Evolutionary conservation across 75 land plant genomes (phyloP).

Genomic region (Selaginella moellendorffii): DNA sequence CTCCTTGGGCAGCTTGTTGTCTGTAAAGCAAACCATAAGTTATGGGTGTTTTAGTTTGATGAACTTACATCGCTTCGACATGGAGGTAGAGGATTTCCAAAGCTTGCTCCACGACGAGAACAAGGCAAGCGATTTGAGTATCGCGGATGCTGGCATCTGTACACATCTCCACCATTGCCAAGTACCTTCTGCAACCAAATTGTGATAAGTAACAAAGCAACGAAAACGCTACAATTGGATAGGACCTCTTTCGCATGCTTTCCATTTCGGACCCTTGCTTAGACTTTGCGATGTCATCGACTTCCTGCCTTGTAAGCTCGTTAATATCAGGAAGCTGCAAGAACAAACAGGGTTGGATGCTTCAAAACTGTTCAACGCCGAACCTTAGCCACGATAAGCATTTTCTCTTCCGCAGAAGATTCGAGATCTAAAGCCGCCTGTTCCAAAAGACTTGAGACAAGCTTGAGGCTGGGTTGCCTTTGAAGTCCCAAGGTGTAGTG

Average conservation of each 20-base stretch:
- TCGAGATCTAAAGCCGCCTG: constrained; percentile 42
- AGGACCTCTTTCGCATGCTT: constrained; percentile 64
- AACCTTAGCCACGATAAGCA: constrained; percentile 67
- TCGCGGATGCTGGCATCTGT: constrained; percentile 65
- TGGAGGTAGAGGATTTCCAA: constrained; percentile 60
- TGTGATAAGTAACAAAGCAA: no score
- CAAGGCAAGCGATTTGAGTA: constrained; percentile 34
- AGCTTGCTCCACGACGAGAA: constrained; percentile 51
- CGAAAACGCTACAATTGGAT: no score
- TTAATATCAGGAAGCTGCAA: constrained; percentile 80
- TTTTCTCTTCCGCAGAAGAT: constrained; percentile 58
- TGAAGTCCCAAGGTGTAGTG: constrained; percentile 22
- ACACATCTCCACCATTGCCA: constrained; percentile 96
- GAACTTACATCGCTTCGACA: constrained; percentile 55
- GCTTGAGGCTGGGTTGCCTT: constrained; percentile 47
- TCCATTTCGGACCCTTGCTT: constrained; percentile 42
- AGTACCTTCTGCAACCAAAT: constrained; percentile 50
- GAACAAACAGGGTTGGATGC: constrained; percentile 1
- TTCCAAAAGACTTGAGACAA: constrained; percentile 43
- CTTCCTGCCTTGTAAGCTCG: constrained; percentile 90
- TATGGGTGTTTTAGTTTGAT: no score
- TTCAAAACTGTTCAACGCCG: background rate
- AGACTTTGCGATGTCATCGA: constrained; percentile 68
- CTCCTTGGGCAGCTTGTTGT: constrained; percentile 15
- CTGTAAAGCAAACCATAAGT: constrained; percentile 7